Conservation (phyloP, 2,329 filamentous ascomycete species). For the Ceratocystis diversiconidia region DNA sequence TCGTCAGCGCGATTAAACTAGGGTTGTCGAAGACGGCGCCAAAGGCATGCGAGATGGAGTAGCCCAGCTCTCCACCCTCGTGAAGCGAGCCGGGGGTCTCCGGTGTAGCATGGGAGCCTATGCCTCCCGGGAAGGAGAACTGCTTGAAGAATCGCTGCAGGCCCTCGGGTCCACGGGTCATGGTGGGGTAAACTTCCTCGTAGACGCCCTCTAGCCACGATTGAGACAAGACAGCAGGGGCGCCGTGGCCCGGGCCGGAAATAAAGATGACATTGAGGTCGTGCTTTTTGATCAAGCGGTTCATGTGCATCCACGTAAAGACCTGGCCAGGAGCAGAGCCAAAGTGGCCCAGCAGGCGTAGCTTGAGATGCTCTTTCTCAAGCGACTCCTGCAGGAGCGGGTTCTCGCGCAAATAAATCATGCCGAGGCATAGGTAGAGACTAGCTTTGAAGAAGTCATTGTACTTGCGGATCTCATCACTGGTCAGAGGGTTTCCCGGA, state of each 20-base stretch:
- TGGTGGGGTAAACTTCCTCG: slow-evolving; percentile 62
- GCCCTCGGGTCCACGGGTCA: slow-evolving; percentile 52
- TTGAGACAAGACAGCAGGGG: slow-evolving; percentile 61
- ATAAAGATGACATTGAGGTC: slow-evolving; percentile 59
- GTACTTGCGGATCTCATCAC: slow-evolving; percentile 53
- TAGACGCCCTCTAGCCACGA: slow-evolving; percentile 67
- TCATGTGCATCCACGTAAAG: slow-evolving; percentile 72
- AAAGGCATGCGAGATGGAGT: slow-evolving; percentile 66
- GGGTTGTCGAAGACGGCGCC: slow-evolving; percentile 64
- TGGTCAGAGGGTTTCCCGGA: slow-evolving; percentile 44
- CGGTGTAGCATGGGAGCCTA: slow-evolving; percentile 63
- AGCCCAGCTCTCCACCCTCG: slow-evolving; percentile 71
- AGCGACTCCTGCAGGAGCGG: slow-evolving; percentile 57
- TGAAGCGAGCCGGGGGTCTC: slow-evolving; percentile 66
- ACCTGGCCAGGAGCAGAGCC: slow-evolving; percentile 68
- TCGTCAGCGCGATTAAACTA: slow-evolving; percentile 57
- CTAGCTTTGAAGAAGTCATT: slow-evolving; percentile 62
- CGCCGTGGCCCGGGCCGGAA: slow-evolving; percentile 64
- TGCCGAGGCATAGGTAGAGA: slow-evolving; percentile 60
- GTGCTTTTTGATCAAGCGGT: slow-evolving; percentile 69
- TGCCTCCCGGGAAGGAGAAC: slow-evolving; percentile 69
- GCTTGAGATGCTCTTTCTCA: slow-evolving; percentile 56
- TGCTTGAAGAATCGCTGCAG: slow-evolving; percentile 67
- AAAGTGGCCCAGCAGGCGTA: slow-evolving; percentile 62
- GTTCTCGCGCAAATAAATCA: slow-evolving; percentile 67